phyloP scores from a whole-genome alignment of 805 yeast species.

The Nematodospora valgi region DNA sequence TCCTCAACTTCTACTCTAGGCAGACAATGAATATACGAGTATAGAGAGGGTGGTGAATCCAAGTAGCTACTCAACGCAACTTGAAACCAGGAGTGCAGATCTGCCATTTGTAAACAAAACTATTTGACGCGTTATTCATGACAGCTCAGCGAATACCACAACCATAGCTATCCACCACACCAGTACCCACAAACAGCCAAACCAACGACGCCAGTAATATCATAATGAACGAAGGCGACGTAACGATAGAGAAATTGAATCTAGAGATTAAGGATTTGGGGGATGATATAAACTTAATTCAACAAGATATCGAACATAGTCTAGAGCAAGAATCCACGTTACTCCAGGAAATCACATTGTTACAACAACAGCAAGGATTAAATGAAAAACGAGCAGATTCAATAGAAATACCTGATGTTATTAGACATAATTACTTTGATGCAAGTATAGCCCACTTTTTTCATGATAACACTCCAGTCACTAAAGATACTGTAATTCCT shows the following conservation, averaged over 20 bases:
- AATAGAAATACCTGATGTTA: conserved; percentile 16
- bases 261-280: conserved; percentile 2
- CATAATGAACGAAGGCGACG: not conserved
- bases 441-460: conserved; percentile 23
- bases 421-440: conserved; percentile 29
- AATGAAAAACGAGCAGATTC: not conserved
- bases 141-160: too few species aligned
- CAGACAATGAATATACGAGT: too few species aligned
- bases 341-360: not conserved
- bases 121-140: too few species aligned
- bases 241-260: not conserved
- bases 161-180: too few species aligned
- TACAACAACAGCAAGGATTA: not conserved
- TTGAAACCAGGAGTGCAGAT: too few species aligned
- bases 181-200: too few species aligned
- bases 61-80: too few species aligned
- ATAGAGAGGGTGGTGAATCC: too few species aligned
- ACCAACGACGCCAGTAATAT: too few species aligned
- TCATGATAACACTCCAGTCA: not conserved
- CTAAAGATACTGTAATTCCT: not conserved
- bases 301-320: not conserved
- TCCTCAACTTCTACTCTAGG: too few species aligned
- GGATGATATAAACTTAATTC: conserved; percentile 1
- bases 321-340: not conserved
- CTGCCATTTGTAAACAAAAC: too few species aligned